Base-by-base conservation (phyloP, 257 asterid species). In the Paulownia fortunei region DNA sequence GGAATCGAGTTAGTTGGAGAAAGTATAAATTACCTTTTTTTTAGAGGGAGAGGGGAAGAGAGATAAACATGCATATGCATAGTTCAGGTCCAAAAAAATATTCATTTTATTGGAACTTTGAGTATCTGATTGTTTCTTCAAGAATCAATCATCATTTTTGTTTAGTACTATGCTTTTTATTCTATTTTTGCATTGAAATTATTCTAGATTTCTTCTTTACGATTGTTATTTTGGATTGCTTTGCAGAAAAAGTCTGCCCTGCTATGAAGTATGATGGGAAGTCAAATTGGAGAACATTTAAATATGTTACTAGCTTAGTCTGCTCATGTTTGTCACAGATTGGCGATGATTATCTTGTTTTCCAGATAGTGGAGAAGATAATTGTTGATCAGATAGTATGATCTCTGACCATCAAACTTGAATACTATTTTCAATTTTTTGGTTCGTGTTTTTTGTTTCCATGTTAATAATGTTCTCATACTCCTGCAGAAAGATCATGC, bases 321-420 rank as follows among this genome's bases (percentile, higher is more conserved):
- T 81, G 94, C 81, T 84, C 96, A 69, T 77, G 69, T 66, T 77
- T 93, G 88, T 88, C 96, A 2, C 87, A 78, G 83, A 88, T 92
- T 36, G 98, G 98, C 39, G 98, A 93, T 74, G 83, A 59, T 81
- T 30, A 34, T 85, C 90, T 89, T 74, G 87, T 92, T 80, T 81
- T 92, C 79, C 85, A 89, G 80, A 84, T 92, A 87, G 79, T 93
- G 86, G 99, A 93, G 90, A 93, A 86, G 77, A 72, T 84, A 76
- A 80, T 92, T 67, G 77, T 89, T 66, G 90, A 90, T 79, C 94
- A 86, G 79, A 86, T 89, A 26, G 99, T 95, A 88, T 83, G 94
- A 86, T 69, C 51, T 59, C 64, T 74, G 8, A 59, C 58, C 75
- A 32, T 41, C 30, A 36, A 59, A 30, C 73, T 32, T 65, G 8